phyloP scores from a whole-genome alignment of 2,329 filamentous ascomycete genomes.

The Dactylella cylindrospora region DNA sequence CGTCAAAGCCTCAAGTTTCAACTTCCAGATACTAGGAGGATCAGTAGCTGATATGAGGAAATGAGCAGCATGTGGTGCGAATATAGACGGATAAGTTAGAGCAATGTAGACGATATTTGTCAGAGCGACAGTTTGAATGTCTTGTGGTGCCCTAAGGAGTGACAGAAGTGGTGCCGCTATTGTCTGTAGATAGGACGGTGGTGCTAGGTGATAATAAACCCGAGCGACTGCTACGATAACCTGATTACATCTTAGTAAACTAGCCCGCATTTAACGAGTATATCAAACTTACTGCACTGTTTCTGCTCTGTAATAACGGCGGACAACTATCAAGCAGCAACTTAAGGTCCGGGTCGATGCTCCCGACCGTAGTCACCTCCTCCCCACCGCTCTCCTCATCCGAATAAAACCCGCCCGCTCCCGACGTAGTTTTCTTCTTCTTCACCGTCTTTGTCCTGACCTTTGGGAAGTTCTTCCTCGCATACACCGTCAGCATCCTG shows the following conservation, averaged over 20 bases:
- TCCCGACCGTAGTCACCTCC: slow-evolving; percentile 56
- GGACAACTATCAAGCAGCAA: slow-evolving; percentile 76
- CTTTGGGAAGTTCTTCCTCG: slow-evolving; percentile 81
- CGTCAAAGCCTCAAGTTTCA: slow-evolving; percentile 89
- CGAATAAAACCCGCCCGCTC: slow-evolving; percentile 75
- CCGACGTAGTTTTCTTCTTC: slow-evolving; percentile 51
- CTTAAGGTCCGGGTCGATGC: slow-evolving; percentile 76
- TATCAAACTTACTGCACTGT: slow-evolving; percentile 67
- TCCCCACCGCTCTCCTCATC: slow-evolving; percentile 57
- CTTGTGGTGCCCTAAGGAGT: slow-evolving; percentile 77
- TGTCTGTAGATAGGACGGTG: slow-evolving; percentile 69
- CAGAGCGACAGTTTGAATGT: slow-evolving; percentile 85
- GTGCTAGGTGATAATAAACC: slow-evolving; percentile 82
- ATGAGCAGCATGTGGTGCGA: slow-evolving; percentile 83
- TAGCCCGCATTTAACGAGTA: neutral
- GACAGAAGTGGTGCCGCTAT: slow-evolving; percentile 84
- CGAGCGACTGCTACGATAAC: slow-evolving; percentile 82
- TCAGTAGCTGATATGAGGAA: slow-evolving; percentile 84
- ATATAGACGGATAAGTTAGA: slow-evolving; percentile 71
- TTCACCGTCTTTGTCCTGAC: slow-evolving; percentile 61
- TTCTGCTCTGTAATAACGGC: slow-evolving; percentile 86
- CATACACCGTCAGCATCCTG: slow-evolving; percentile 78
- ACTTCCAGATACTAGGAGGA: slow-evolving; percentile 75
- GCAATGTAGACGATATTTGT: slow-evolving; percentile 96
- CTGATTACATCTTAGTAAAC: slow-evolving; percentile 38